Base-by-base conservation (phyloP, 257 asterid genomes). In the Pogostemon cablin region DNA sequence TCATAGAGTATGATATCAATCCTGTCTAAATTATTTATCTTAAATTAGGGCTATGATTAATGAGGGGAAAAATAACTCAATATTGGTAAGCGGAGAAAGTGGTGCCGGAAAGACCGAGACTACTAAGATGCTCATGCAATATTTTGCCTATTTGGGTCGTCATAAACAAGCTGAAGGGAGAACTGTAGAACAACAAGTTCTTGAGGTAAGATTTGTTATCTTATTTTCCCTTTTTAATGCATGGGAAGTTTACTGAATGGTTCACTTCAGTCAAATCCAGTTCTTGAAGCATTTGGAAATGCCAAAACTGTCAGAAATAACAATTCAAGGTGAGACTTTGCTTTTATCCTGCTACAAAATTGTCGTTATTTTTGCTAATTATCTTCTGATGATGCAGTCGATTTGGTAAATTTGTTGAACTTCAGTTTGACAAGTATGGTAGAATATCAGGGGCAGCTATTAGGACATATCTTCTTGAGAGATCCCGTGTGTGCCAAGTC, bases 31-130 rank as follows among this genome's bases (percentile, higher is more conserved):
- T 68, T 68, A 65, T 65, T 55, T 77, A 55, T 75, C 63, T 60
- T 82, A 62, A 78, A 78, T 67, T 70, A 92, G 96, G 93, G 98
- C 88, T 62, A 92, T 92, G 96, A 80, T 71, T 63, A 86, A 82
- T 59, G 96, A 92, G 84, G 95, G 90, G 8, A 85, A 78, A 82
- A 89, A 92, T 77, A 89, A 92, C 80, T 89, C 98, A 41, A 91
- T 89, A 73, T 74, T 91, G 77, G 98, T 91, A 49, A 91, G 96
- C 41, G 98, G 98, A 76, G 98, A 91, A 87, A 91, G 98, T 81
- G 98, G 96, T 54, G 95, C 98, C 15, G 96, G 98, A 71, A 91
- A 91, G 85, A 91, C 98, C 52, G 96, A 91, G 87, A 91, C 96
- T 44, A 87, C 98, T 53, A 89, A 87, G 90, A 91, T 91, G 98